These are phyloP conservation scores for Tagetes erecta DNA, from an alignment of 129 eudicot genomes.

Conservation along the genomic window DNA sequence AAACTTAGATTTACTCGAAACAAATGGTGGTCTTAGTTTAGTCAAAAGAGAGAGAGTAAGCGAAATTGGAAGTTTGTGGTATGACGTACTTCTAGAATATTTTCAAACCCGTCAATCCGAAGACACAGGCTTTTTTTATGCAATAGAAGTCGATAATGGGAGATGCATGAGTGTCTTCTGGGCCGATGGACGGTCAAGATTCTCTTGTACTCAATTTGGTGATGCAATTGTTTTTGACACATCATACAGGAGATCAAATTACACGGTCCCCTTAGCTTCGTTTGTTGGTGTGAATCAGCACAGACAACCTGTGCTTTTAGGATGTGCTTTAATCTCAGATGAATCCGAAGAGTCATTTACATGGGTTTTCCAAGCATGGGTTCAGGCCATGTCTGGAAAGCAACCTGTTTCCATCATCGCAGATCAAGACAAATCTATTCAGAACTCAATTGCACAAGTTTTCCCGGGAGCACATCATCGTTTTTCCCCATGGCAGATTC, in stretches of 20 bases:
- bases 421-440: slow-evolving; percentile 66
- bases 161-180: slow-evolving; percentile 71
- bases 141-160: slow-evolving; percentile 61
- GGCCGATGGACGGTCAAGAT: slow-evolving; percentile 85
- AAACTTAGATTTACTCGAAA: slow-evolving; percentile 69
- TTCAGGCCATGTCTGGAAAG: slow-evolving; percentile 72
- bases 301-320: slow-evolving; percentile 78
- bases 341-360: slow-evolving; percentile 80
- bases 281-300: slow-evolving; percentile 79
- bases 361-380: slow-evolving; percentile 78
- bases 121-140: slow-evolving; percentile 76
- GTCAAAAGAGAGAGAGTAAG: slow-evolving; percentile 59
- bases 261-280: slow-evolving; percentile 63
- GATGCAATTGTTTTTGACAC: slow-evolving; percentile 76
- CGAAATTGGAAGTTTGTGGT: slow-evolving; percentile 55
- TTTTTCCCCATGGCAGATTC: slow-evolving; percentile 68
- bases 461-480: slow-evolving; percentile 79
- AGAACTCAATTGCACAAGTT: slow-evolving; percentile 64
- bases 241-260: slow-evolving; percentile 55
- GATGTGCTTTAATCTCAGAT: slow-evolving; percentile 76
- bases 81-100: slow-evolving; percentile 56
- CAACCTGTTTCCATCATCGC: slow-evolving; percentile 72
- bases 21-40: slow-evolving; percentile 66
- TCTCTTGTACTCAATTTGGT: slow-evolving; percentile 72
- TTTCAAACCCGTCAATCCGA: slow-evolving; percentile 76